A percentile compares a stretch with the other conserved stretches of the same genome.
These are phyloP conservation scores for Metschnikowia borealis DNA, from an alignment of 805 yeast species.

Conservation along the genomic window DNA sequence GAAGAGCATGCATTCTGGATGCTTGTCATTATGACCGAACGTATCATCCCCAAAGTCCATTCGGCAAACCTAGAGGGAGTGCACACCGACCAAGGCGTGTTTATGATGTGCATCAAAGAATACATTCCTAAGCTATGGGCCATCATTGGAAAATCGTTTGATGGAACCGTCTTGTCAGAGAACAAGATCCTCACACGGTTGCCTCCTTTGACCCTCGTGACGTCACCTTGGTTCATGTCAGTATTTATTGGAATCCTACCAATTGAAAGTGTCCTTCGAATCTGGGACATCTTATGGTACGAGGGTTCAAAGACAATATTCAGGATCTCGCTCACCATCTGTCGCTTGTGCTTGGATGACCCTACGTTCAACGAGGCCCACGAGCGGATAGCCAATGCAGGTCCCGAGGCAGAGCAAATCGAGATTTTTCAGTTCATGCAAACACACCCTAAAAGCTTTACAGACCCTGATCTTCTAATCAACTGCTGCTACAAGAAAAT, in stretches of 20 bases:
- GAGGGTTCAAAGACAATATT: conserved; percentile 87
- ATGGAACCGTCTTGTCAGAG: conserved; percentile 37
- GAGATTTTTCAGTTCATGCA: conserved; percentile 80
- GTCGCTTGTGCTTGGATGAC: conserved; percentile 62
- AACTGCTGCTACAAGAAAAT: conserved; percentile 73
- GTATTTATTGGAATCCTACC: conserved; percentile 90
- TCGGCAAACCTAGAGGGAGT: conserved; percentile 90
- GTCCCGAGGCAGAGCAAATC: conserved; percentile 37
- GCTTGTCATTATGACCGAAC: conserved; percentile 84
- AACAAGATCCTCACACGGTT: conserved; percentile 62
- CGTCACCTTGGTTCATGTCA: conserved; percentile 98
- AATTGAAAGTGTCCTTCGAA: conserved; percentile 77
- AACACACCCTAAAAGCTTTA: conserved; percentile 65
- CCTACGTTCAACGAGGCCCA: conserved; percentile 46
- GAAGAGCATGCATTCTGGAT: conserved; percentile 95
- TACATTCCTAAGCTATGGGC: conserved; percentile 80
- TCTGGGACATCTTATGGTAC: conserved; percentile 93
- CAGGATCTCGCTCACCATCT: conserved; percentile 74
- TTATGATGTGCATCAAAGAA: conserved; percentile 81
- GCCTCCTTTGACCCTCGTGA: conserved; percentile 89
- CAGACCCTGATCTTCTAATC: conserved; percentile 67
- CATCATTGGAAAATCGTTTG: conserved; percentile 38
- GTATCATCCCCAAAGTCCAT: conserved; percentile 87
- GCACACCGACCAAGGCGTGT: conserved; percentile 89
- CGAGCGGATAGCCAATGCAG: conserved; percentile 13